Base-by-base conservation (phyloP, 768 basidiomycete genomes). In the button mushroom (Agaricus bisporus) region DNA sequence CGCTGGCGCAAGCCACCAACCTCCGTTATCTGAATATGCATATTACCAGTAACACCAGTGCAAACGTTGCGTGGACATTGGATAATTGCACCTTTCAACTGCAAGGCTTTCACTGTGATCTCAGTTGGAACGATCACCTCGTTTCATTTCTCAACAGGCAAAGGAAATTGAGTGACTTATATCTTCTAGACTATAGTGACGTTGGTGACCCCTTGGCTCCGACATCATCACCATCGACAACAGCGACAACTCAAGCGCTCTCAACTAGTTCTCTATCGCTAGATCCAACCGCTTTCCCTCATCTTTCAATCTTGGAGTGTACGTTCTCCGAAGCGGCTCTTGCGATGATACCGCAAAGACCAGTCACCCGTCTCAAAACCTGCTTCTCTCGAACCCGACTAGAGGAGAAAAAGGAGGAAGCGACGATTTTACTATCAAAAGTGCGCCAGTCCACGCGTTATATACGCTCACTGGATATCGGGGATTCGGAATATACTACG, bases 301-400 rank as follows among this genome's bases (percentile, higher is more conserved):
- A 68, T 44, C 68, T 86, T 20, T 70, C 77, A 5, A 75, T 68
- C 22, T 64, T 87, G 39, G 82, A 86, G 66, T 86, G 85, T 65
- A 84, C 84, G 1, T 86, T 86, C 64, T 68, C 78, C 15, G 83
- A 83, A 64, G 85, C 83, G 1, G 84, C 80, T 3, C 71, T 72
- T 46, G 73, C 73, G 14, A 65, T 86, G 9, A 73, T 80, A 18
- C 82, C 85, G 0, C 71, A 71, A 10, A 74, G 85, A 2, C 83
- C 85, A 6, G 66, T 88, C 38, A 74, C 78, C 1, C 78, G 76
- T 50, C 72, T 87, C 53, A 86, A 86, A 66, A 85, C 84, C 5
- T 86, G 85, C 61, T 83, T 86, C 64, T 84, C 84, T 20, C 70
- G 71, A 48, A 69, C 78, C n/a, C 71, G 70, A 48, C 48, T 68